phyloP scores from a whole-genome alignment of 345 rosid genomes.

The Triadica sebifera region DNA sequence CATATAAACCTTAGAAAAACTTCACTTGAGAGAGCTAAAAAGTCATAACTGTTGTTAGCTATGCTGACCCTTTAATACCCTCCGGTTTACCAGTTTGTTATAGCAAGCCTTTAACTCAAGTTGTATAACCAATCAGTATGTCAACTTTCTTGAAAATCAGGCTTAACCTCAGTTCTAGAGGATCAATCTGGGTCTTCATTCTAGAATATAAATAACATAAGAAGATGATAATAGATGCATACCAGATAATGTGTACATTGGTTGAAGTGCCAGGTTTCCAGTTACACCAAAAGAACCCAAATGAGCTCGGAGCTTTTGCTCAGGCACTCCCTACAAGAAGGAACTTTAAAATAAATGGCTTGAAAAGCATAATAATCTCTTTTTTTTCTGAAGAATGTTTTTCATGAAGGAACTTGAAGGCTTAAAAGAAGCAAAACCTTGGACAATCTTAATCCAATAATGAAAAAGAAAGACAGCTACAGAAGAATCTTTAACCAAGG shows the following conservation, averaged over 20 bases:
- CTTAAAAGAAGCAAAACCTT: not conserved
- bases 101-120: conserved; percentile 2
- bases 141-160: not conserved
- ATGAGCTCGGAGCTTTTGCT: conserved; percentile 88
- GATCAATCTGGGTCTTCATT: not conserved
- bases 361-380: not conserved
- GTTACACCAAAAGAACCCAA: conserved; percentile 96
- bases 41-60: conserved; percentile 3
- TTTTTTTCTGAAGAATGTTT: not conserved
- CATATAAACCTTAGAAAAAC: not conserved
- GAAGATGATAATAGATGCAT: conserved; percentile 13
- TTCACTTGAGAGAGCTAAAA: not conserved
- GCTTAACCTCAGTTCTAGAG: not conserved
- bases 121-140: not conserved
- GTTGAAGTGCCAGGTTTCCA: conserved; percentile 98
- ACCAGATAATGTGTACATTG: conserved; percentile 99
- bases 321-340: conserved; percentile 83
- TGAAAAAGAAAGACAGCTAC: not conserved
- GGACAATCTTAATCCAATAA: not conserved
- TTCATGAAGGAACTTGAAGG: not conserved
- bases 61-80: not conserved
- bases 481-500: not conserved
- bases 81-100: conserved; percentile 7
- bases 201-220: not conserved
- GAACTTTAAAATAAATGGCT: conserved; percentile 10